phyloP scores from a whole-genome alignment of 2,329 filamentous ascomycete species.

The Talaromyces sp. region DNA sequence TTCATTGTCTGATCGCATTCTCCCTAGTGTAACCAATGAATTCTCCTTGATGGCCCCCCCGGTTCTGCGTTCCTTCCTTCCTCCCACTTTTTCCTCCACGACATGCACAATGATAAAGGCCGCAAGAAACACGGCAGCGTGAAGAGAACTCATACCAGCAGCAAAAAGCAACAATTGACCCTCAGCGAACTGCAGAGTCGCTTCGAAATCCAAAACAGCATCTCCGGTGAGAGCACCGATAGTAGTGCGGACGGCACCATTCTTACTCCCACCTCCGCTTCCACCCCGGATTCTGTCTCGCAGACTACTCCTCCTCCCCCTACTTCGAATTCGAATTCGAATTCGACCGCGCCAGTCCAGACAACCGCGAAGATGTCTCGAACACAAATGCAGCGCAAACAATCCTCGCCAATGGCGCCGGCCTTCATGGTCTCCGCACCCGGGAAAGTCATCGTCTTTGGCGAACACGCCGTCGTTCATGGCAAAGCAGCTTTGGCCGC shows the following conservation, averaged over 20 bases:
- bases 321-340: conserved; percentile 2
- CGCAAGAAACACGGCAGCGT: conserved; percentile 35
- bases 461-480: conserved; percentile 96
- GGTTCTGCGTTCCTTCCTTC: background rate
- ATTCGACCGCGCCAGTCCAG: background rate
- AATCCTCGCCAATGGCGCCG: conserved; percentile 66
- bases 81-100: background rate
- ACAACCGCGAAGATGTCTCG: conserved; percentile 11
- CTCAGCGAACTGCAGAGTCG: conserved; percentile 31
- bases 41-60: background rate
- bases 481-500: conserved; percentile 96
- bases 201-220: conserved; percentile 25
- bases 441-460: conserved; percentile 97
- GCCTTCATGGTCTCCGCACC: conserved; percentile 97
- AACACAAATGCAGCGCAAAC: conserved; percentile 36
- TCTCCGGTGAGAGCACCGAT: conserved; percentile 25
- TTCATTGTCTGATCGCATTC: background rate
- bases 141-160: conserved; percentile 25
- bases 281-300: conserved; percentile 13
- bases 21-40: conserved; percentile 6
- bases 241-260: conserved; percentile 34
- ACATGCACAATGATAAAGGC: conserved; percentile 26
- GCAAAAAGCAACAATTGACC: conserved; percentile 25
- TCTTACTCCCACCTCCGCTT: conserved; percentile 31
- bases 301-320: background rate